These are phyloP conservation scores for Clonostachys solani DNA, from an alignment of 2,329 filamentous ascomycete genomes.

Conservation along the genomic window DNA sequence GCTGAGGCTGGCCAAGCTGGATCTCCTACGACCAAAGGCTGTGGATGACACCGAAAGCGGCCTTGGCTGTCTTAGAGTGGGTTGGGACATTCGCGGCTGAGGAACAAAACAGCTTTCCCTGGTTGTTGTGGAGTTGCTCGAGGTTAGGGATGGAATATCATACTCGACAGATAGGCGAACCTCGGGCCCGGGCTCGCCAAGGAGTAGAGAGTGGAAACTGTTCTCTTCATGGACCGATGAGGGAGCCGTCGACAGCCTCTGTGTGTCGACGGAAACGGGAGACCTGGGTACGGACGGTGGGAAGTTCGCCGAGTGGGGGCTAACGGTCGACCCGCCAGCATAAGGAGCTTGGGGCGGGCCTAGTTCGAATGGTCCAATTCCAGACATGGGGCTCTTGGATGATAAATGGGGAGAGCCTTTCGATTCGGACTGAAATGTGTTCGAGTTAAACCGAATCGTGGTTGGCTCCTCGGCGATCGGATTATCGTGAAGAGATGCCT, in stretches of 20 bases:
- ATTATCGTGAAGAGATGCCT: constrained; percentile 46
- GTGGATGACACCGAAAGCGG: constrained; percentile 59
- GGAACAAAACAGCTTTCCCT: constrained; percentile 52
- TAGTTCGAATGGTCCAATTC: constrained; percentile 33
- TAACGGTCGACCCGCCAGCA: constrained; percentile 44
- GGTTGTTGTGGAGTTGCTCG: constrained; percentile 74
- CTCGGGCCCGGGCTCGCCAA: constrained; percentile 72
- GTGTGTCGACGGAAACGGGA: constrained; percentile 65
- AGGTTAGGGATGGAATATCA: constrained; percentile 70
- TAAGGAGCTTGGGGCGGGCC: constrained; percentile 16
- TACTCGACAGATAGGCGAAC: constrained; percentile 64
- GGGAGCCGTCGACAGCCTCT: constrained; percentile 69
- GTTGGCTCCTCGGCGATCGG: constrained; percentile 42
- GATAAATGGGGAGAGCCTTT: constrained; percentile 1
- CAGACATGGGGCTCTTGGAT: constrained; percentile 32
- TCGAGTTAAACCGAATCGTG: constrained; percentile 30
- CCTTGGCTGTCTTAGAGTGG: constrained; percentile 48
- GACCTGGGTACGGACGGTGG: constrained; percentile 64
- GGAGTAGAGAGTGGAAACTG: constrained; percentile 64
- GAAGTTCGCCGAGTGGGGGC: constrained; percentile 61
- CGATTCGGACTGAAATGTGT: constrained; percentile 16
- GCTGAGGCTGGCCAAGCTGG: constrained; percentile 73
- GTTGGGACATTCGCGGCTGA: constrained; percentile 40
- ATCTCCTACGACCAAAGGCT: constrained; percentile 65
- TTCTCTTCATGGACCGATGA: constrained; percentile 71